Evolutionary conservation across 768 basidiomycete species (phyloP), one percentile per base, ranked within the genome.

Genomic region (Hortiboletus flavorubellus): DNA sequence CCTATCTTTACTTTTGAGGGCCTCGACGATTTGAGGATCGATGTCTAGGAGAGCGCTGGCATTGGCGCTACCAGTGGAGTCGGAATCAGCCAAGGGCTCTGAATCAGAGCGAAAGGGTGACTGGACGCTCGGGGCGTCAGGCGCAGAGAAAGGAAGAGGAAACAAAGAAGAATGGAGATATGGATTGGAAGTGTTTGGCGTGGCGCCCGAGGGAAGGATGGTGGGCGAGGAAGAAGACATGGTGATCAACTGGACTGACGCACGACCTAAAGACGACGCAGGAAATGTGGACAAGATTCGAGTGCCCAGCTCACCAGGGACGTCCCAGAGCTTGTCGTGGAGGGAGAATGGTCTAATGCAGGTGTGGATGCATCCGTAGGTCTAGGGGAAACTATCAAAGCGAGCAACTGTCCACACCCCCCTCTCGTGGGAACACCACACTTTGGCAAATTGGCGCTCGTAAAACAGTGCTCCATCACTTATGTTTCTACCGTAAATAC

Each of bases 1-100:
- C 67, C 91, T 80, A 72, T 93, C 91, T 75, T 93, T 93, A 79
- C 86, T 86, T 72, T 78, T 83, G 59, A 93, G 86, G 21, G 92
- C 91, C 69, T 93, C 91, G 64, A 93, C 65, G 63, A 93, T 91
- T 71, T 87, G 86, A 10, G 82, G 78, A 76, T 93, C 91, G 59
- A 85, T 81, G 57, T 89, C 89, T 18, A 55, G 26, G 54, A 64
- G 58, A 41, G 56, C 43, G 53, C 68, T 60, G 46, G 49, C 37
- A 34, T 68, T 70, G 33, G 56, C 37, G 53, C 59, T 62, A 14
- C 53, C 64, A 9, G 65, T 68, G 52, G 56, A 51, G 42, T 73
- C 75, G 2, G 59, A 60, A 29, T 72, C 68, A 8, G 54, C 50
- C 37, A 68, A 65, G 14, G 71, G 60, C 40, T 71, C 74, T 47